A percentile compares a stretch with the other conserved stretches of the same genome.
Evolutionary conservation across 257 asterid genomes (phyloP).

Genomic region (Gynochthodes officinalis): DNA sequence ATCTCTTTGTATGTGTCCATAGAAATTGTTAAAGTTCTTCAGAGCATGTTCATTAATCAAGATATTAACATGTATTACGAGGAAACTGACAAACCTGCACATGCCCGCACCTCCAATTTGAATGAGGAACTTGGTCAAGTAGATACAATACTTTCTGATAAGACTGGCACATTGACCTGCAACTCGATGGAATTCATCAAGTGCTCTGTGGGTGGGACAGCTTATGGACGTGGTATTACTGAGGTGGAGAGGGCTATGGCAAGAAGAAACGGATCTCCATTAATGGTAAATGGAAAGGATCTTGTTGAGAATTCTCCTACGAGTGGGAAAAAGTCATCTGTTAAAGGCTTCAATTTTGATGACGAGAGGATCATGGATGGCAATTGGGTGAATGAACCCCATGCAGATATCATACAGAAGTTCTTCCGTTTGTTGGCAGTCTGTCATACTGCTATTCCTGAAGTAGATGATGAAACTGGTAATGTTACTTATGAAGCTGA

Average conservation of each 20-base stretch:
- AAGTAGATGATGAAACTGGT: conserved; percentile 59
- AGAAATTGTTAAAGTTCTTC: conserved; percentile 87
- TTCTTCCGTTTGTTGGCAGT: conserved; percentile 75
- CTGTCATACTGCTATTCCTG: conserved; percentile 95
- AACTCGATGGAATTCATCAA: conserved; percentile 95
- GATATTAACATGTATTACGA: conserved; percentile 82
- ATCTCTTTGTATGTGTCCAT: conserved; percentile 85
- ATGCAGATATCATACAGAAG: conserved; percentile 54
- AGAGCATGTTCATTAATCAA: conserved; percentile 73
- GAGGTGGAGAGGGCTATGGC: conserved; percentile 94
- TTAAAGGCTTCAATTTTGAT: conserved; percentile 84
- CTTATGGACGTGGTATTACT: conserved; percentile 74
- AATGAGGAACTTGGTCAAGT: conserved; percentile 95
- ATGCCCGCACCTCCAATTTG: conserved; percentile 84
- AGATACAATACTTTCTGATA: conserved; percentile 83
- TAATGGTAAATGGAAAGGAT: conserved; percentile 38
- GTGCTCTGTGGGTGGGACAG: conserved; percentile 83
- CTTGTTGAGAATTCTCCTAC: conserved; percentile 20
- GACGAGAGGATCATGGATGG: conserved; percentile 70
- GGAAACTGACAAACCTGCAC: conserved; percentile 89
- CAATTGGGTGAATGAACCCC: conserved; percentile 60
- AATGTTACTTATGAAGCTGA: conserved; percentile 84
- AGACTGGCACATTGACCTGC: conserved; percentile 89
- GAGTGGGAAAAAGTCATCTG: conserved; percentile 31
- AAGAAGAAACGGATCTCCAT: conserved; percentile 63